Evolutionary conservation across 306 rosid species (phyloP).

Genomic region (Bauhinia variegata): DNA sequence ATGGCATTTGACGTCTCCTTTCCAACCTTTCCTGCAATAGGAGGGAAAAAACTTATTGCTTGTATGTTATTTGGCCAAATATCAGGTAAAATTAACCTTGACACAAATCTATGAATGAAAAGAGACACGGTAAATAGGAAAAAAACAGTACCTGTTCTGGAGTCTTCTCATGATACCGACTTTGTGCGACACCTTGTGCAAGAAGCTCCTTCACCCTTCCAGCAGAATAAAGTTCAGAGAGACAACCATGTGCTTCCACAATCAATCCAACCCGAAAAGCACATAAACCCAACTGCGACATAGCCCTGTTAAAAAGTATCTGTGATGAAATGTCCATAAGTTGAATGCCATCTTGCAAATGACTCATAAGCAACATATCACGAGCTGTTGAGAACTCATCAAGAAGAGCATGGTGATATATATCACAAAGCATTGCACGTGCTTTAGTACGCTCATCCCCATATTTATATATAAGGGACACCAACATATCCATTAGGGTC

Average conservation of each 20-base stretch:
- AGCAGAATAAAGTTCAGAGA: conserved; percentile 93
- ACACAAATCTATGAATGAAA: neutral
- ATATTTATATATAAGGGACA: conserved; percentile 71
- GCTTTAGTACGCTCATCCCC: conserved; percentile 97
- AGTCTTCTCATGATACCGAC: conserved; percentile 94
- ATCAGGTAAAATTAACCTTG: neutral
- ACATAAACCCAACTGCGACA: conserved; percentile 94
- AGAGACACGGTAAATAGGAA: neutral
- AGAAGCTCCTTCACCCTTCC: conserved; percentile 97
- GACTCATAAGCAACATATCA: conserved; percentile 95
- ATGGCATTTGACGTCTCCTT: conserved; percentile 98
- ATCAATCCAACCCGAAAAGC: conserved; percentile 82
- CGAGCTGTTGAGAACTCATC: conserved; percentile 85
- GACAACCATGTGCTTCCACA: conserved; percentile 86
- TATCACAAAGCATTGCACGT: conserved; percentile 97
- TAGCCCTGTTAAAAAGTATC: conserved; percentile 92
- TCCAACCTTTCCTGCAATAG: conserved; percentile 87
- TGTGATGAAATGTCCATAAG: conserved; percentile 94
- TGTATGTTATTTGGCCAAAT: neutral
- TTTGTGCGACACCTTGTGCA: conserved; percentile 95
- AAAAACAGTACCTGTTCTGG: conserved; percentile 91
- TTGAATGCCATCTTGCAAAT: conserved; percentile 86
- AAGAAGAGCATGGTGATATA: conserved; percentile 88
- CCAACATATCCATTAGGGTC: conserved; percentile 78
- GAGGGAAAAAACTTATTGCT: neutral